Conservation (phyloP, 805 yeast species). For the Metschnikowia similis region DNA sequence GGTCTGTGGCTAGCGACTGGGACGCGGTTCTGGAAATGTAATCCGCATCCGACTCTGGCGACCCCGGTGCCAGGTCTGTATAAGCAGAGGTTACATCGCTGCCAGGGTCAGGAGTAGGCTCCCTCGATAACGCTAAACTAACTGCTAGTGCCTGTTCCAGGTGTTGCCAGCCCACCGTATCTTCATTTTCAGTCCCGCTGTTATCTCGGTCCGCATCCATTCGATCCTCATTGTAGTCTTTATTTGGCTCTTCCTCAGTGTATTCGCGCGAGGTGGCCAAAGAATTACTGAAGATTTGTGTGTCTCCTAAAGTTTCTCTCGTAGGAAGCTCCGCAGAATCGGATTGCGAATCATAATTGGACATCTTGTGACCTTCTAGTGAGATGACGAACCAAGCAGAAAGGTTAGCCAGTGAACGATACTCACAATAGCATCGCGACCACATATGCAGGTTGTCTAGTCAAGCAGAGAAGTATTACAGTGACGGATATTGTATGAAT, state of each 20-base stretch:
- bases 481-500: too few relatives aligned
- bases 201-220: not conserved
- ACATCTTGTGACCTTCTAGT: not conserved
- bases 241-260: not conserved
- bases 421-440: not conserved
- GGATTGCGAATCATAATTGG: not conserved
- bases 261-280: not conserved
- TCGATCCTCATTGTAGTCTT: not conserved
- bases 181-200: not conserved
- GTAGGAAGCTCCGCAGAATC: not conserved
- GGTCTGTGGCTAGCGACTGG: conserved; percentile 4
- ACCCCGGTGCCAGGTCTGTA: conserved; percentile 10
- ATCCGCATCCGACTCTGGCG: conserved; percentile 8
- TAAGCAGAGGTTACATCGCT: conserved; percentile 6
- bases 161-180: not conserved
- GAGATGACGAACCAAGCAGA: too few relatives aligned
- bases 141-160: not conserved
- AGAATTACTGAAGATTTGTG: not conserved
- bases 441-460: not conserved
- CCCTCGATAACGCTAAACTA: conserved; percentile 5
- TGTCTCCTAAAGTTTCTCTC: not conserved
- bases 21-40: not conserved
- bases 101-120: conserved; percentile 13
- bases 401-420: not conserved
- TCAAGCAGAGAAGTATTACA: not conserved